Conservation (phyloP, 108 stramenopile genomes). For the Skeletonema costatum region DNA sequence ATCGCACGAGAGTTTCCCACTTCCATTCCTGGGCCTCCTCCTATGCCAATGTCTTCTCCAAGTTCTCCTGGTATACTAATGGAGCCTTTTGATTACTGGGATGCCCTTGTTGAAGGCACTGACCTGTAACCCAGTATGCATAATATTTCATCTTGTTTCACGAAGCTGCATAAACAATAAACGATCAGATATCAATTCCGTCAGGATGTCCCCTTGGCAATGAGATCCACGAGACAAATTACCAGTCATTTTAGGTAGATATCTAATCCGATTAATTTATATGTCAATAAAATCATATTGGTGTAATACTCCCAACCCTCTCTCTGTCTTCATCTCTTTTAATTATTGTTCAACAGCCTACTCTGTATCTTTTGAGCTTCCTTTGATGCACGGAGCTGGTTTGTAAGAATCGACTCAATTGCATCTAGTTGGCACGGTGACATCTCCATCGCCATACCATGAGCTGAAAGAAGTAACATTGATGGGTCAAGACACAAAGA, state of each 20-base stretch:
- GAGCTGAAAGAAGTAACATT: slow-evolving; percentile 66
- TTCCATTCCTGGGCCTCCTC: slow-evolving; percentile 1
- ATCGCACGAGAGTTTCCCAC: slow-evolving; percentile 33
- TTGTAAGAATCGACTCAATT: slow-evolving; percentile 54
- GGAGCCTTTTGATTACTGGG: slow-evolving; percentile 46
- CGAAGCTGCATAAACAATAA: background rate
- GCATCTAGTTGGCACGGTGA: slow-evolving; percentile 78
- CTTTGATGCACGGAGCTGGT: slow-evolving; percentile 56
- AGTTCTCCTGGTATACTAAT: background rate
- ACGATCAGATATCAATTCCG: background rate
- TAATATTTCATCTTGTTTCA: background rate
- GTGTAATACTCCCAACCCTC: no score
- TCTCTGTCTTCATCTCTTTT: background rate
- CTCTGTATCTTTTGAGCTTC: slow-evolving; percentile 61
- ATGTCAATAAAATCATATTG: no score
- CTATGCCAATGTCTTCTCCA: background rate
- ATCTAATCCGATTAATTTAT: background rate
- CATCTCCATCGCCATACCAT: slow-evolving; percentile 73
- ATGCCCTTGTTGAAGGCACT: slow-evolving; percentile 32
- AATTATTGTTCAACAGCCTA: slow-evolving; percentile 31
- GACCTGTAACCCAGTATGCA: background rate
- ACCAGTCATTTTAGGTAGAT: background rate
- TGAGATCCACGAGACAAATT: no score
- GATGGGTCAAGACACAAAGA: slow-evolving; percentile 74
- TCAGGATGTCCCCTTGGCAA: no score